A percentile compares a stretch with the other conserved stretches of the same genome.
Evolutionary conservation across 2,329 filamentous ascomycete genomes (phyloP).

Genomic region (Epichloe sylvatica): DNA sequence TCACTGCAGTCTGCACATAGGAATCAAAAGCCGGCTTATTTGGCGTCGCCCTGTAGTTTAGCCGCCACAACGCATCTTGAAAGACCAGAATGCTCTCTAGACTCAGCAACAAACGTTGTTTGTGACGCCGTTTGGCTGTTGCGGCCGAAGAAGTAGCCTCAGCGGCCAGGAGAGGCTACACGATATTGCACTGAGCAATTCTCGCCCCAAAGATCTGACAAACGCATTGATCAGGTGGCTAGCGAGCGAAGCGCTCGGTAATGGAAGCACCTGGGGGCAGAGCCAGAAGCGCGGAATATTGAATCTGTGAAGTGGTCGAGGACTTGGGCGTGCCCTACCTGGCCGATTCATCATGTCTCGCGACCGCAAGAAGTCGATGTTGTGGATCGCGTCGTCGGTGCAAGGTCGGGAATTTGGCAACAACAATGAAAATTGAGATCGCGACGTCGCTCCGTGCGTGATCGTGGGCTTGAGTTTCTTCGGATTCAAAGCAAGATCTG

Average conservation of each 20-base stretch:
- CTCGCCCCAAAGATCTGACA: not conserved
- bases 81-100: not conserved
- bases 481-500: not conserved
- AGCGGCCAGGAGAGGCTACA: not conserved
- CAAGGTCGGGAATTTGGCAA: not conserved
- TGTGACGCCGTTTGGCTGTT: not conserved
- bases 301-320: conserved; percentile 7
- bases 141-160: not conserved
- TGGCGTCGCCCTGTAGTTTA: not conserved
- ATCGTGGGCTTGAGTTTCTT: not conserved
- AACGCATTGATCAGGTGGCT: not conserved
- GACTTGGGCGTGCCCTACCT: conserved; percentile 33
- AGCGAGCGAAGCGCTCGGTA: not conserved
- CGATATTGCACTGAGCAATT: not conserved
- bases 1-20: not conserved
- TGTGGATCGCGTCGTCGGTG: not conserved
- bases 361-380: not conserved
- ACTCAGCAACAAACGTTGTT: not conserved
- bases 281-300: not conserved
- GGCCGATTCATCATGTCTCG: conserved; percentile 42
- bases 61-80: not conserved
- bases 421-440: not conserved
- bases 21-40: not conserved
- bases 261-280: not conserved
- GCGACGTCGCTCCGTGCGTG: not conserved